These are phyloP conservation scores for Lachnellula hyalina DNA, from an alignment of 2,329 filamentous ascomycete species.

Conservation along the genomic window DNA sequence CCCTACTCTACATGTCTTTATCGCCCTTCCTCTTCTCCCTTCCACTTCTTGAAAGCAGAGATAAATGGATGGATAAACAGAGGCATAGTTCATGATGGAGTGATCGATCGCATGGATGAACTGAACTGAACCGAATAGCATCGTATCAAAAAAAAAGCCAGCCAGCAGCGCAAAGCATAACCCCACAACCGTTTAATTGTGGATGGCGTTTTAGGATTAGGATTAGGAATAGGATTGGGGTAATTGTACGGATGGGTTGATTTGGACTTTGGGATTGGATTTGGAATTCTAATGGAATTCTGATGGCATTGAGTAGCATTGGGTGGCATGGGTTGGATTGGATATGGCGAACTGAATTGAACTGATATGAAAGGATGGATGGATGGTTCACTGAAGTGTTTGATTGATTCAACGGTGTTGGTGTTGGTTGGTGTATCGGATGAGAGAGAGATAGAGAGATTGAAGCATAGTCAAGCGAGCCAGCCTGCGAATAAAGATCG, in stretches of 20 bases:
- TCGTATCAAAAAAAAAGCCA: too few species aligned
- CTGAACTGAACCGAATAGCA: too few species aligned
- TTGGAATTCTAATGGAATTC: too few species aligned
- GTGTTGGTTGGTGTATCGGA: background rate
- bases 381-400: background rate
- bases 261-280: conserved; percentile 1
- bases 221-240: background rate
- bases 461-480: too few species aligned
- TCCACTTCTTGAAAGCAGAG: background rate
- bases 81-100: too few species aligned
- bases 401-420: background rate
- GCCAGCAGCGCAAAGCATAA: too few species aligned
- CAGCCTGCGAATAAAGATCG: too few species aligned
- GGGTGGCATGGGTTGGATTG: background rate
- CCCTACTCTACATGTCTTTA: background rate
- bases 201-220: too few species aligned
- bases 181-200: too few species aligned
- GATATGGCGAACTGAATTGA: background rate
- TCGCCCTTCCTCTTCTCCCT: background rate
- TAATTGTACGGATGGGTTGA: background rate
- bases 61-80: too few species aligned
- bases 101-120: too few species aligned
- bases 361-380: background rate
- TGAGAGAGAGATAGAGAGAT: background rate
- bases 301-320: conserved; percentile 3